These are phyloP conservation scores for Asterophora lycoperdoides DNA, from an alignment of 768 basidiomycete species.

Conservation along the genomic window DNA sequence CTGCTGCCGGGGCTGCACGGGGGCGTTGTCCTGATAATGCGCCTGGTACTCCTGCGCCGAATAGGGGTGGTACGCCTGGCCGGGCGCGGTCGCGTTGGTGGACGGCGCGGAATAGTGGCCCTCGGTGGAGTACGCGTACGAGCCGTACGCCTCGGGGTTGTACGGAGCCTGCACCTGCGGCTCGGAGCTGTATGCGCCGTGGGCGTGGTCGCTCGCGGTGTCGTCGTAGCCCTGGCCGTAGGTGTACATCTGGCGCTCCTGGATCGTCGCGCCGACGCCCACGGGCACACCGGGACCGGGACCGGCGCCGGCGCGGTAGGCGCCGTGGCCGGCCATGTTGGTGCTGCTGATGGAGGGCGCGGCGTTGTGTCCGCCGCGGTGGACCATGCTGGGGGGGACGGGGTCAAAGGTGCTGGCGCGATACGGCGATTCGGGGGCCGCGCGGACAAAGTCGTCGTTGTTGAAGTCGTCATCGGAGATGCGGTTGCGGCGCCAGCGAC, in stretches of 20 bases:
- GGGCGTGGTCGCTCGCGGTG: conserved; percentile 24
- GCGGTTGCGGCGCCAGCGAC: conserved; percentile 33
- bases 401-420: conserved; percentile 24
- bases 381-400: conserved; percentile 24
- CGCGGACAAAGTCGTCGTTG: conserved; percentile 21
- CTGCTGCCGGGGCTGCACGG: not conserved
- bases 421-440: conserved; percentile 20
- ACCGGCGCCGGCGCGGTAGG: conserved; percentile 19
- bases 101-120: conserved; percentile 22
- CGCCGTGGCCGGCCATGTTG: conserved; percentile 38
- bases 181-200: conserved; percentile 38
- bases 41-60: conserved; percentile 19
- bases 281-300: not conserved
- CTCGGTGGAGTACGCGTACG: conserved; percentile 34
- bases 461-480: conserved; percentile 34
- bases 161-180: conserved; percentile 35
- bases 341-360: conserved; percentile 28
- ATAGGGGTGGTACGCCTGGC: conserved; percentile 24
- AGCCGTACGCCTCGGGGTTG: conserved; percentile 41
- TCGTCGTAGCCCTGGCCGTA: conserved; percentile 34
- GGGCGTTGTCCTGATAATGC: conserved; percentile 17
- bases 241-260: conserved; percentile 37
- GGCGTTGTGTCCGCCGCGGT: conserved; percentile 20
- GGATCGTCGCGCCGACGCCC: conserved; percentile 12
- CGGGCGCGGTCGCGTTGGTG: conserved; percentile 22